Evolutionary conservation across 2,329 filamentous ascomycete species (phyloP), one percentile per base, ranked within the genome.

Genomic region (Epichloe typhina): DNA sequence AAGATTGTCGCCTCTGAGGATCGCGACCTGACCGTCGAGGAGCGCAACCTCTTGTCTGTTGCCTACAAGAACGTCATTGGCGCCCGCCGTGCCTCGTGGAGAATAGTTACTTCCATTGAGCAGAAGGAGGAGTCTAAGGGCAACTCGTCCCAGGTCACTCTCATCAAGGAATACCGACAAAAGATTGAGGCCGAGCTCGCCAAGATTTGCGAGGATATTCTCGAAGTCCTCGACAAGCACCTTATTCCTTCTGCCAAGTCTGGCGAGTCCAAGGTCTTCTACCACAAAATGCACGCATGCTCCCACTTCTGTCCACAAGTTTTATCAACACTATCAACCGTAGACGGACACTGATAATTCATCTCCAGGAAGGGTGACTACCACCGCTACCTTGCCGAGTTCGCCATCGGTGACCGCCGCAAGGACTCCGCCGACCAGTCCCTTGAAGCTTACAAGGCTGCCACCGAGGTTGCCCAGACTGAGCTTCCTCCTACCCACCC

Each of bases 101-200:
- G 90, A 80, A 96, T 96, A 71, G 87, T 96, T 67, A 93, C 90
- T 69, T 95, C 89, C 63, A 96, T 96, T 67, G 91, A 96, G 82
- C 91, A 96, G 77, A 96, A 96, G 83, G 91, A 97, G 79, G 91
- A 97, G 78, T 93, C 88, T 68, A 97, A 97, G 85, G 90, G 90
- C 79, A 94, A 91, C 74, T 85, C 88, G 62, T 80, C 83, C 62
- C 90, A 96, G 75, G 89, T 96, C 61, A 72, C 75, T 63, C 80
- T 93, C 58, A 96, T 97, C 78, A 93, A 93, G 80, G 89, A 95
- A 72, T 97, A 97, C 82, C 90, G 91, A 69, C 84, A 91, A 74
- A 96, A 95, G 86, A 96, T 97, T 65, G 91, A 97, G 82, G 77
- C 79, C 64, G 91, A 97, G 77, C 84, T 97, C 54, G 89, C 86